A percentile compares a stretch with the other conserved stretches of the same genome.
Evolutionary conservation across 2,329 filamentous ascomycete species (phyloP).

Genomic region (Fusarium fracticaudum): DNA sequence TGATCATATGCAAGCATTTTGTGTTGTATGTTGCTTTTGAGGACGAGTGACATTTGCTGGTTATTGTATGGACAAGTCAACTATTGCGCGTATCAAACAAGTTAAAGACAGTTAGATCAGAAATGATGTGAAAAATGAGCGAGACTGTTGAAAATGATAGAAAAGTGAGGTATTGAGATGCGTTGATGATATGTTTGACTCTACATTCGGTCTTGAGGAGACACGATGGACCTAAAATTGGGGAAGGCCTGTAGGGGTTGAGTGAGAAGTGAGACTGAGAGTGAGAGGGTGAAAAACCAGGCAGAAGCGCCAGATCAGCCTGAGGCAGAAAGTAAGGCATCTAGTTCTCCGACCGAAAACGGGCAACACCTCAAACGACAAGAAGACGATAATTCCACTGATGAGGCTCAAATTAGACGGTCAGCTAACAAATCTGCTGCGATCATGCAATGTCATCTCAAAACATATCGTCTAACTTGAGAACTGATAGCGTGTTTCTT

Average conservation of each 20-base stretch:
- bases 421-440: not conserved
- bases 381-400: not conserved
- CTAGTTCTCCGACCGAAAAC: too few species aligned
- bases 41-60: not conserved
- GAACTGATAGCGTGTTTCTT: not conserved
- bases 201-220: not conserved
- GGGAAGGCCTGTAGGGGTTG: not conserved
- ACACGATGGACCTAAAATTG: not conserved
- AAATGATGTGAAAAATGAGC: not conserved
- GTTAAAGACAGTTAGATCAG: not conserved
- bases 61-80: too few species aligned
- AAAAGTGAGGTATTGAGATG: too few species aligned
- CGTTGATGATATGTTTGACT: not conserved
- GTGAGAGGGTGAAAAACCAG: not conserved
- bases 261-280: not conserved
- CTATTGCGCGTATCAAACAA: too few species aligned
- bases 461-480: not conserved
- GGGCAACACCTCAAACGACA: not conserved
- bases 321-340: conserved; percentile 12
- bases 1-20: not conserved
- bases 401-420: not conserved
- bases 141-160: too few species aligned
- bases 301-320: not conserved
- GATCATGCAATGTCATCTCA: not conserved
- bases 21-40: not conserved